Conservation (phyloP, 1,284 basidiomycete genomes). For the Marasmius fiardii region DNA sequence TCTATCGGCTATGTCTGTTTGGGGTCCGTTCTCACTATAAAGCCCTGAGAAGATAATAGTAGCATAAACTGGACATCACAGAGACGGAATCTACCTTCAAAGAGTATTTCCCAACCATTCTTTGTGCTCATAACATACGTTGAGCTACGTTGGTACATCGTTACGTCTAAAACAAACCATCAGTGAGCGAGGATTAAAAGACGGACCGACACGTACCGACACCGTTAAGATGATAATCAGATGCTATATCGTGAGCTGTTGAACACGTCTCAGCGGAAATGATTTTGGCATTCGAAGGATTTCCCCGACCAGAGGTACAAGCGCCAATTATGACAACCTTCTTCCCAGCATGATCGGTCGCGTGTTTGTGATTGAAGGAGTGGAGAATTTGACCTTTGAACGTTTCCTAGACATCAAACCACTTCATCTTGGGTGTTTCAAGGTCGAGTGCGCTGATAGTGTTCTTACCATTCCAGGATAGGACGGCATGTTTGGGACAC, state of each 20-base stretch:
- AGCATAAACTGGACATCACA: neutral
- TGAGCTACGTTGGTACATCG: conserved; percentile 60
- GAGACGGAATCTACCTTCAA: conserved; percentile 20
- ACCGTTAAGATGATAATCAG: conserved; percentile 11
- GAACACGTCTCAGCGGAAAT: too few species aligned
- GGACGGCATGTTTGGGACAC: conserved; percentile 31
- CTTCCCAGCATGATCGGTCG: conserved; percentile 10
- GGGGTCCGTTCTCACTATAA: conserved; percentile 42
- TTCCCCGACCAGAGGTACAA: conserved; percentile 52
- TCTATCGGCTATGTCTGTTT: conserved; percentile 50
- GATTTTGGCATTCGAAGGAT: too few species aligned
- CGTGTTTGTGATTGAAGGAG: conserved; percentile 9
- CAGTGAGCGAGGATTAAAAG: too few species aligned
- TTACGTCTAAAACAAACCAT: conserved; percentile 39
- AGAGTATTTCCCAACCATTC: conserved; percentile 37
- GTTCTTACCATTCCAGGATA: conserved; percentile 27
- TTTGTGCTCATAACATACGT: conserved; percentile 58
- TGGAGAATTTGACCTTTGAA: conserved; percentile 14
- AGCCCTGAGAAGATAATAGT: conserved; percentile 21
- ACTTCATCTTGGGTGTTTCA: neutral
- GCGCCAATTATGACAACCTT: conserved; percentile 51
- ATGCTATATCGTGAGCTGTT: conserved; percentile 11
- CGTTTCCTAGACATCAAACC: conserved; percentile 25
- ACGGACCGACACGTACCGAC: conserved; percentile 5
- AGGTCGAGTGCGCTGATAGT: neutral